Base-by-base conservation (phyloP, 768 basidiomycete species). In the Leccinum longicurvipes region DNA sequence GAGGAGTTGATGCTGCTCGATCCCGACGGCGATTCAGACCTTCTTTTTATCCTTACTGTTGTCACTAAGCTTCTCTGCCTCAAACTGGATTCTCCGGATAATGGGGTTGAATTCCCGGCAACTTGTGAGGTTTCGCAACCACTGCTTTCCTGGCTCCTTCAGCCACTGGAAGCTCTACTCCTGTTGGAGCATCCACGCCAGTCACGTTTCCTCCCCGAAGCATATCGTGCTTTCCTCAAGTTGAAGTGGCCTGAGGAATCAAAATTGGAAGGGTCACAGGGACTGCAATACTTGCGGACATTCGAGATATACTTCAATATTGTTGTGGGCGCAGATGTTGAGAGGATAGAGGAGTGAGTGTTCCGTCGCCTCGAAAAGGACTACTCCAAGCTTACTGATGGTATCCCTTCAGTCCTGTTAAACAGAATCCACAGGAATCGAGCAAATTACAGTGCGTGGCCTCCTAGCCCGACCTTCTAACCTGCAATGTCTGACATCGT, bases 251-350 rank as follows among this genome's bases (percentile, higher is more conserved):
- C 29, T 3, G 48, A 55, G 31, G 41, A 50, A 9, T 50, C 47
- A 4, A 34, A 50, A 12, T 44, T 50, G 12, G 39, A 49, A n/a
- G 23, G 23, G 23, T 21, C 8, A 4, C 21, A 54, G 14, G 47
- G 29, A 17, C 11, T 44, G 5, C 54, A 55, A 44, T 55, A 50
- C 24, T 55, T 36, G 9, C 36, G 23, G 24, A 55, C 54, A 5
- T 55, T 55, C 29, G 54, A 55, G 32, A 44, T 50, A 24, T 55
- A 50, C n/a, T 24, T 55, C 19, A 44, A 53, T 27, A n/a, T 6
- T 34, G 52, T 36, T 12, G 41, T 55, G 12, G 29, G 36, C 10
- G 25, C 45, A 27, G 17, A 46, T n/a, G 17, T 23, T 11, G 47
- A 25, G 28, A 15, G 17, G 19, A 47, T 25, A 7, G 3, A 47